These are phyloP conservation scores for Ceriops zippeliana DNA, from an alignment of 345 rosid species.

Conservation along the genomic window DNA sequence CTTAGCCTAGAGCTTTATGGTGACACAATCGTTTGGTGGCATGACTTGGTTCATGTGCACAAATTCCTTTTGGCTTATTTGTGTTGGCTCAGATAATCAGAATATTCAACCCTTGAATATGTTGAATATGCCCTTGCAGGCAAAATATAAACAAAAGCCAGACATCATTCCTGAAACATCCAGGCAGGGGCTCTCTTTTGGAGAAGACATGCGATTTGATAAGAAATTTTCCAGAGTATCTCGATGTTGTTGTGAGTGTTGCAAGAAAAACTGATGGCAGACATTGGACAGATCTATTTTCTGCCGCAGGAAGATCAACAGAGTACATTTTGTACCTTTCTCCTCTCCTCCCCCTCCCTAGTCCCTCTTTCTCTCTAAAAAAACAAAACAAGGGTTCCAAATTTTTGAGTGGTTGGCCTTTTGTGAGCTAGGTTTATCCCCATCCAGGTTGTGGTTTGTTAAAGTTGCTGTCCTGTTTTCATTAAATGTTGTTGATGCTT, in stretches of 20 bases:
- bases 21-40: too few species aligned
- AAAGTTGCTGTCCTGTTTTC: background rate
- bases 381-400: too few species aligned
- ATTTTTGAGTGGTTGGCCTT: background rate
- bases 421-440: background rate
- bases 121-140: slow-evolving; percentile 36
- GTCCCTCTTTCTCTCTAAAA: too few species aligned
- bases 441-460: background rate
- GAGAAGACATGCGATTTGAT: slow-evolving; percentile 89
- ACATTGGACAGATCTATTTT: slow-evolving; percentile 95
- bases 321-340: slow-evolving; percentile 45
- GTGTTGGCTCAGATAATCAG: background rate
- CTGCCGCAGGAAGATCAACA: slow-evolving; percentile 97
- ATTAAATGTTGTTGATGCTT: too few species aligned
- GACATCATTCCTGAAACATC: slow-evolving; percentile 38
- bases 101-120: background rate
- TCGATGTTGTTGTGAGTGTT: slow-evolving; percentile 95
- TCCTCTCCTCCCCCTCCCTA: too few species aligned
- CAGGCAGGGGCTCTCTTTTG: slow-evolving; percentile 53
- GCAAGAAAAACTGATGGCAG: slow-evolving; percentile 99
- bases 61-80: background rate
- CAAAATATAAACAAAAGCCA: slow-evolving; percentile 64
- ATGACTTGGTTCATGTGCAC: too few species aligned
- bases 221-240: slow-evolving; percentile 78
- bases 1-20: background rate